Percentiles rank a stretch among this genome's conserved stretches.
These are phyloP conservation scores for Trichoderma afroharzianum DNA, from an alignment of 2,329 filamentous ascomycete genomes.

Conservation along the genomic window DNA sequence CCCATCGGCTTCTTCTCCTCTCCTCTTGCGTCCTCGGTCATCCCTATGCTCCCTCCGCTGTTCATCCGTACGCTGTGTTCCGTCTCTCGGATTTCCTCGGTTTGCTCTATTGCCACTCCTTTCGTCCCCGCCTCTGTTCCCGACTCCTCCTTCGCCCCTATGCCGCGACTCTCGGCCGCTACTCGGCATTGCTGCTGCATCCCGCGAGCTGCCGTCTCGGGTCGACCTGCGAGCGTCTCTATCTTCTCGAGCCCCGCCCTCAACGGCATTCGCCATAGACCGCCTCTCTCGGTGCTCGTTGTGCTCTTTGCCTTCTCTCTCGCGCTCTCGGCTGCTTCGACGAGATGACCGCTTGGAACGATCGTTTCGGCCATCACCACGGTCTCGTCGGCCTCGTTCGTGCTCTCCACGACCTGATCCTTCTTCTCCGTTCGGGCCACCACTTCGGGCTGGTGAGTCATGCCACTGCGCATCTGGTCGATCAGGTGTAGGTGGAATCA, in stretches of 20 bases:
- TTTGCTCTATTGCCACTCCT: slow-evolving; percentile 34
- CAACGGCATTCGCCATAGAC: slow-evolving; percentile 30
- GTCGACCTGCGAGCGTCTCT: slow-evolving; percentile 33
- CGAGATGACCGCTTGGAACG: slow-evolving; percentile 40
- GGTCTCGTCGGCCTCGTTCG: slow-evolving; percentile 43
- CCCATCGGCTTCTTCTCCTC: slow-evolving; percentile 48
- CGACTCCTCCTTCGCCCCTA: slow-evolving; percentile 26
- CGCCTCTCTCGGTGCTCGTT: slow-evolving; percentile 45
- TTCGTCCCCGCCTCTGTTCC: slow-evolving; percentile 30
- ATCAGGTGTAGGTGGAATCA: slow-evolving; percentile 46
- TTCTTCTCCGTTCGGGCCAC: slow-evolving; percentile 31
- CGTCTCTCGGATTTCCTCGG: slow-evolving; percentile 34
- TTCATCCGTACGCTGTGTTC: slow-evolving; percentile 30
- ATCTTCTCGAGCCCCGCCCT: slow-evolving; percentile 32
- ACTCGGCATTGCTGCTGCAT: slow-evolving; percentile 29
- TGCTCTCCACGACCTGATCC: slow-evolving; percentile 33
- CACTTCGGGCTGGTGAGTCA: slow-evolving; percentile 28
- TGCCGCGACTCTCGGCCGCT: slow-evolving; percentile 34
- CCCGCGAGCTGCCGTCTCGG: slow-evolving; percentile 26
- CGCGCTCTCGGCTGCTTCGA: slow-evolving; percentile 50
- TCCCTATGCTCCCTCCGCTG: slow-evolving; percentile 34
- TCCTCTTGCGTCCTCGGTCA: slow-evolving; percentile 37
- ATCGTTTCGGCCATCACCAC: slow-evolving; percentile 41
- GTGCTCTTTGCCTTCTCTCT: slow-evolving; percentile 44
- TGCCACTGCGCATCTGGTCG: slow-evolving; percentile 44